Conservation (phyloP, 345 rosid species). For the Reutealis trisperma region DNA sequence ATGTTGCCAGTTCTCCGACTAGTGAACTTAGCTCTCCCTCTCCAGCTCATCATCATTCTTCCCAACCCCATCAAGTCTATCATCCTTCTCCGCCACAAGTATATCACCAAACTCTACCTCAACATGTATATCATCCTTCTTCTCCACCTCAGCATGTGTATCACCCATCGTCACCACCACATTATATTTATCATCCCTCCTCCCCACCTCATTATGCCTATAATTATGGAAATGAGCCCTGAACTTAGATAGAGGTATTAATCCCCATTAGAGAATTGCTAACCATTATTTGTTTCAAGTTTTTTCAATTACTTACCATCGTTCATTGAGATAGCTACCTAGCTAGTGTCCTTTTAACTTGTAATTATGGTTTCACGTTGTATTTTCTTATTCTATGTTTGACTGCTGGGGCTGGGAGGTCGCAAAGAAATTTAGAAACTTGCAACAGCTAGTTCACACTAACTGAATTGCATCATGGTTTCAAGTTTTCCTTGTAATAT, state of each 20-base stretch:
- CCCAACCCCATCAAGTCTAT: background rate
- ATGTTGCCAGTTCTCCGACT: slow-evolving; percentile 29
- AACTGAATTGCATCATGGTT: background rate
- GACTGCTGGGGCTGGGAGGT: background rate
- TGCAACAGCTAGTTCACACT: background rate
- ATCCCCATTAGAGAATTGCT: slow-evolving; percentile 20
- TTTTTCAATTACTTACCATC: background rate
- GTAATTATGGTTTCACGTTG: background rate
- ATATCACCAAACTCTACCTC: slow-evolving; percentile 30
- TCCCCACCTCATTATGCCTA: slow-evolving; percentile 35
- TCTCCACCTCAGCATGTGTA: slow-evolving; percentile 39
- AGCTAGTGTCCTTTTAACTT: background rate
- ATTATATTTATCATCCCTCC: slow-evolving; percentile 37
- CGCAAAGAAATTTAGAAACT: background rate
- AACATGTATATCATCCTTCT: slow-evolving; percentile 33
- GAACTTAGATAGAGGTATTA: slow-evolving; percentile 6
- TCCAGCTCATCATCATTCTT: slow-evolving; percentile 33
- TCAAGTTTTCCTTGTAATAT: background rate
- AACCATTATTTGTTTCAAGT: slow-evolving; percentile 5
- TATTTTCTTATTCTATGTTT: too few relatives aligned
- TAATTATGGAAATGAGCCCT: slow-evolving; percentile 37
- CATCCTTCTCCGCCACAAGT: slow-evolving; percentile 33
- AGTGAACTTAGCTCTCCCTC: slow-evolving; percentile 64
- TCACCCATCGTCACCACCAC: slow-evolving; percentile 39
- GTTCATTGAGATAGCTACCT: background rate